Evolutionary conservation across 257 asterid genomes (phyloP).

Genomic region (Ilex asprella): DNA sequence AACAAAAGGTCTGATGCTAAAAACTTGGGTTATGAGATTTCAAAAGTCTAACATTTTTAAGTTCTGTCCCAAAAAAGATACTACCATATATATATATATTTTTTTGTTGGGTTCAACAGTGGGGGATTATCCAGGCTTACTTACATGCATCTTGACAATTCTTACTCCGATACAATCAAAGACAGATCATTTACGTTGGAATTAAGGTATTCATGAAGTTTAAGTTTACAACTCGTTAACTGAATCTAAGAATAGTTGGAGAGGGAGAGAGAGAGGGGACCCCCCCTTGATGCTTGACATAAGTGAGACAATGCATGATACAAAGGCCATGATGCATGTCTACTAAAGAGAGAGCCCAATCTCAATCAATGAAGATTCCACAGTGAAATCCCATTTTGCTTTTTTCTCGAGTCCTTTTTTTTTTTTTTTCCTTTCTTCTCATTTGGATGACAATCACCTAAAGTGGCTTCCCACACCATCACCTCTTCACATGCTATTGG

Average conservation of each 20-base stretch:
- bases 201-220: too few relatives aligned
- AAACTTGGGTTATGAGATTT: too few relatives aligned
- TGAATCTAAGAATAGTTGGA: background rate
- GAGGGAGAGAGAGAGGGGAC: conserved; percentile 16
- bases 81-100: too few relatives aligned
- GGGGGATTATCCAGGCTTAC: too few relatives aligned
- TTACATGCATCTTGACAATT: too few relatives aligned
- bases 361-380: conserved; percentile 50
- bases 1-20: too few relatives aligned
- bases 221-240: too few relatives aligned
- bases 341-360: conserved; percentile 56
- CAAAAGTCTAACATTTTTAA: too few relatives aligned
- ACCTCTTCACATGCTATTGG: conserved; percentile 47
- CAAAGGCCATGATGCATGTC: conserved; percentile 86
- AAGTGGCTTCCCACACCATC: conserved; percentile 42
- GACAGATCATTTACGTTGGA: too few relatives aligned
- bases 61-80: too few relatives aligned
- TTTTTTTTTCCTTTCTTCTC: background rate
- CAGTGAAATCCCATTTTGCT: conserved; percentile 33
- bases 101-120: too few relatives aligned
- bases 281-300: conserved; percentile 33
- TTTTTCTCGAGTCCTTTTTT: conserved; percentile 1
- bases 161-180: too few relatives aligned
- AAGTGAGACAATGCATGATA: conserved; percentile 82
- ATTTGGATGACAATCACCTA: conserved; percentile 27